A percentile compares a stretch with the other conserved stretches of the same genome.
Conservation (phyloP, 352 stramenopile genomes). For the Phytophthora vignae region DNA sequence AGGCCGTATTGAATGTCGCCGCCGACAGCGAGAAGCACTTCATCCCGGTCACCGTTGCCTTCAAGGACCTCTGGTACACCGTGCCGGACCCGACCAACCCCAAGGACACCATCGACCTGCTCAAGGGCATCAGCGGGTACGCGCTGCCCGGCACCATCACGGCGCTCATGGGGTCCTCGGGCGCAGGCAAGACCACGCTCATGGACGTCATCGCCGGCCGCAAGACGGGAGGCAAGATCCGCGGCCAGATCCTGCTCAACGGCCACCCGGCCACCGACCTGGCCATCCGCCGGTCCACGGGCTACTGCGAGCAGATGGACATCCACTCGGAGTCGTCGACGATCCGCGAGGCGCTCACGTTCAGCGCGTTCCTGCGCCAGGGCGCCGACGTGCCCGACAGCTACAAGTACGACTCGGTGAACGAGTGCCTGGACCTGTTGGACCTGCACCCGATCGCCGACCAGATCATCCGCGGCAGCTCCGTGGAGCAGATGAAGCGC, state of each 20-base stretch:
- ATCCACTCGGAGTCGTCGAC: constrained; percentile 47
- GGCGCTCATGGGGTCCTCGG: constrained; percentile 27
- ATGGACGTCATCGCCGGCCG: constrained; percentile 35
- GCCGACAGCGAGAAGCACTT: constrained; percentile 13
- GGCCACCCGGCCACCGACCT: constrained; percentile 54
- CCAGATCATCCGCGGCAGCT: too few relatives aligned
- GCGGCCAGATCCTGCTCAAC: constrained; percentile 84
- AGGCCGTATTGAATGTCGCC: background rate
- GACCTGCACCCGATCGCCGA: too few relatives aligned
- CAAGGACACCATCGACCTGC: constrained; percentile 28
- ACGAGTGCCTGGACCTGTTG: too few relatives aligned
- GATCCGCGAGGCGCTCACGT: constrained; percentile 81
- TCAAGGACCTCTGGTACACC: background rate
- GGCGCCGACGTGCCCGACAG: constrained; percentile 47
- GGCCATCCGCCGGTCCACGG: constrained; percentile 25
- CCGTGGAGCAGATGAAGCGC: too few relatives aligned
- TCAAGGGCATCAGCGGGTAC: constrained; percentile 35
- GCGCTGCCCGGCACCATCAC: constrained; percentile 27
- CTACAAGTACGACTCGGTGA: constrained; percentile 47
- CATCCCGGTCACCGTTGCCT: constrained; percentile 8
- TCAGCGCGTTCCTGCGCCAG: constrained; percentile 41
- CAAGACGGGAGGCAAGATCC: constrained; percentile 24
- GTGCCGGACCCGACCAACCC: constrained; percentile 16
- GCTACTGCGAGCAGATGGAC: constrained; percentile 36
- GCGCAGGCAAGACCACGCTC: constrained; percentile 30